Evolutionary conservation across 805 yeast genomes (phyloP).

Genomic region (Priceomyces fermenticarens): DNA sequence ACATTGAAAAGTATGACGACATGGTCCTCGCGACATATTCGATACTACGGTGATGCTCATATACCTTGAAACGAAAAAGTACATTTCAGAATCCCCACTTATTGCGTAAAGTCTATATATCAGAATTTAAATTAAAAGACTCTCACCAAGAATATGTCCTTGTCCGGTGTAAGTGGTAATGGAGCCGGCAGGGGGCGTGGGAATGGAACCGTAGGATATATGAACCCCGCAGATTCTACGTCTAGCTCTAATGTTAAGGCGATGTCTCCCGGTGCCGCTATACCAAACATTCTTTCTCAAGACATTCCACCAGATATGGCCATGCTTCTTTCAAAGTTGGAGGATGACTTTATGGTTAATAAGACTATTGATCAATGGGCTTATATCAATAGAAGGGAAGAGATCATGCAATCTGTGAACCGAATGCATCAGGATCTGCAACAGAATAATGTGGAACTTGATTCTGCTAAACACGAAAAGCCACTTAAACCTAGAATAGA

Average conservation of each 20-base stretch:
- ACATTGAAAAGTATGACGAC: no score
- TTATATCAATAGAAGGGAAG: slow-evolving; percentile 43
- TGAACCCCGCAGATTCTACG: slow-evolving; percentile 12
- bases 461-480: slow-evolving; percentile 43
- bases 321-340: slow-evolving; percentile 37
- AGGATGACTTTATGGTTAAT: slow-evolving; percentile 38
- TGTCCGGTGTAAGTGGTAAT: slow-evolving; percentile 2
- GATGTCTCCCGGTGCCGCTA: slow-evolving; percentile 13
- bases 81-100: no score
- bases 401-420: slow-evolving; percentile 37
- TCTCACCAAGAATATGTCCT: background rate
- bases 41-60: no score
- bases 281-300: slow-evolving; percentile 14
- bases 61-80: no score
- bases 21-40: no score
- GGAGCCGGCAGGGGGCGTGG: slow-evolving; percentile 1
- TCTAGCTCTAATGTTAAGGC: slow-evolving; percentile 13
- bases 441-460: slow-evolving; percentile 21
- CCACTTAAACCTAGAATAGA: slow-evolving; percentile 63
- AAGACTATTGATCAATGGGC: slow-evolving; percentile 46
- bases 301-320: slow-evolving; percentile 48
- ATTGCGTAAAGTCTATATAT: no score
- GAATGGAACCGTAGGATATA: background rate
- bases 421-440: slow-evolving; percentile 32
- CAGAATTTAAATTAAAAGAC: no score